A percentile compares a stretch with the other conserved stretches of the same genome.
phyloP scores from a whole-genome alignment of 306 rosid species.

The Begonia peltatifolia region DNA sequence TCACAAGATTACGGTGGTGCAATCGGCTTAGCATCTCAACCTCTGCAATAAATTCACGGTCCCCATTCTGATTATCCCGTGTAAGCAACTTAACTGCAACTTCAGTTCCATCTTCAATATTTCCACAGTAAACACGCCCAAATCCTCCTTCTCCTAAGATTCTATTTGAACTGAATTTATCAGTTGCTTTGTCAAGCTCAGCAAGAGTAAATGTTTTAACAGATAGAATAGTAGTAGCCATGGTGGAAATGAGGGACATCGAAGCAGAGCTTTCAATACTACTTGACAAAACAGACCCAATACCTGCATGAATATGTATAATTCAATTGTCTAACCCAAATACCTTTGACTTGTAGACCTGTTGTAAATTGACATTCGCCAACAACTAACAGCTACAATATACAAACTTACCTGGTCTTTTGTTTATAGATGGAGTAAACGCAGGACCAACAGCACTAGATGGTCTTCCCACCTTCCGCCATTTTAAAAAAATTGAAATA shows the following conservation, averaged over 20 bases:
- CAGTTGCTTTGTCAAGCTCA: conserved; percentile 83
- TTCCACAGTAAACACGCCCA: conserved; percentile 80
- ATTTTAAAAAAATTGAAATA: conserved; percentile 36
- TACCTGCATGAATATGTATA: conserved; percentile 33
- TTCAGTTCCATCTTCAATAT: conserved; percentile 71
- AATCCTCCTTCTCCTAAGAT: conserved; percentile 94
- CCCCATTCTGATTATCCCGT: conserved; percentile 57
- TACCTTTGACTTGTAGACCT: no score
- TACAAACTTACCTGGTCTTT: conserved; percentile 53
- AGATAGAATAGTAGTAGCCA: conserved; percentile 60
- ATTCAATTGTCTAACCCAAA: conserved; percentile 2
- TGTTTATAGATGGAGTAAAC: conserved; percentile 41
- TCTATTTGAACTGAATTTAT: conserved; percentile 58
- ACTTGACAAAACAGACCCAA: conserved; percentile 52
- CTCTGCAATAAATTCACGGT: conserved; percentile 73
- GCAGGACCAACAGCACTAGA: conserved; percentile 55
- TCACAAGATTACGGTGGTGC: conserved; percentile 98
- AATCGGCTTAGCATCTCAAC: conserved; percentile 88
- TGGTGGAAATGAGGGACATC: conserved; percentile 49
- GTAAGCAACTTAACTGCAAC: conserved; percentile 86
- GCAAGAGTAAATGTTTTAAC: conserved; percentile 63
- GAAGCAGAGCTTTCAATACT: conserved; percentile 76
- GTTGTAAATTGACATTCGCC: no score
- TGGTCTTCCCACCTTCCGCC: conserved; percentile 58
- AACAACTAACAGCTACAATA: conserved; percentile 2